Evolutionary conservation across 179 eudicot species (phyloP), one percentile per base, ranked within the genome.

Genomic region (Carnegiea gigantea): DNA sequence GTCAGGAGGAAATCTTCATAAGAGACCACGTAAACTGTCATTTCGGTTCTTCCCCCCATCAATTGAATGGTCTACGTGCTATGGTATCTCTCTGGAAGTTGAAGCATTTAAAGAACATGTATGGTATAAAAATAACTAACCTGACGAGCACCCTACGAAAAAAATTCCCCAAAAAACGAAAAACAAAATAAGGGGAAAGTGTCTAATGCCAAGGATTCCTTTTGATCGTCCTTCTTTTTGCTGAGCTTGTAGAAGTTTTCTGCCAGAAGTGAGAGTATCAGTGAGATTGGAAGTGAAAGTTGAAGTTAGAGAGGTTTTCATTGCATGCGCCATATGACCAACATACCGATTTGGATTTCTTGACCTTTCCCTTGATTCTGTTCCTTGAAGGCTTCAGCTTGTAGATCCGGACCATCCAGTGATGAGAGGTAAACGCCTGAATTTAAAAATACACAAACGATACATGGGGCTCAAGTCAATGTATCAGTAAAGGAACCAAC

Each of bases 361-460:
- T 93, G 75, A 85, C 83, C 91, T 90, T 95, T 68, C 95, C 98
- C 36, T 91, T 87, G 77, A 97, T 90, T 88, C 99, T 90, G 90
- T 97, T 97, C 89, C 84, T 97, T 62, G 80, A 97, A 84, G 98
- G 94, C 86, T 97, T 97, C 23, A 97, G 90, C 82, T 97, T 97
- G 93, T 91, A 97, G 77, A 97, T 89, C 53, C 98, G 92, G 9
- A 97, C 98, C 92, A 97, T 97, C 99, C 99, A 97, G 79, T 97
- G 98, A 85, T 95, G 98, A 30, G 98, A 95, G 23, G 99, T 97
- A 86, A 97, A 97, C 73, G 88, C 97, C 97, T 93, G 82, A n/a
- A 85, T 59, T 44, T 17, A 36, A 33, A 70, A 70, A 70, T 26
- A 23, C 33, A 67, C 36, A 28, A 24, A 36, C 4, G 1, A 15